Base-by-base conservation (phyloP, 345 rosid genomes). In the Citrus trifoliata region DNA sequence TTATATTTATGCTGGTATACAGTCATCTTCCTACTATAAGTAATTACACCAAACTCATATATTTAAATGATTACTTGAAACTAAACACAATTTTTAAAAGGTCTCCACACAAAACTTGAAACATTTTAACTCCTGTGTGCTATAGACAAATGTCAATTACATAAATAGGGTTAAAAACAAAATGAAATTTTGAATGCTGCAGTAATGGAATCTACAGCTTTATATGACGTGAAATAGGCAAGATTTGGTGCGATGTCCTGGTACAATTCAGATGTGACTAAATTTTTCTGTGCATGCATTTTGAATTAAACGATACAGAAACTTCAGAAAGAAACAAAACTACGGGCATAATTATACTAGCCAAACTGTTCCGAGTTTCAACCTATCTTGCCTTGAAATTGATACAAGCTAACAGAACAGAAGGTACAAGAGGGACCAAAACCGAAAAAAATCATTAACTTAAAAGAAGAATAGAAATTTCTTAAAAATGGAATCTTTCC, bases 181-280 rank as follows among this genome's bases (percentile, higher is more conserved):
- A 28, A 2, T 64, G 19, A 7, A 64, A 2, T 64, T 6, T 1
- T 19, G 5, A 21, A 1, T 7, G 33, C 69, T 33, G 24, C 69
- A 7, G 25, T 5, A 33, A 65, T 65, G 69, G 69, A 33, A 71
- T 51, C 32, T 71, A 71, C 51, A 55, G 75, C 9, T 21, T 32
- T 24, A 25, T 68, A 4, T 71, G 53, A 24, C n/a, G 66, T 35
- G 66, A 22, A 27, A 18, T 3, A 60, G 63, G 66, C 66, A 56
- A n/a, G 77, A 75, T 75, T 28, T 62, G 77, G 60, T 63, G 38
- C 40, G 30, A 62, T 28, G 75, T 48, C 14, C 14, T 27, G 21
- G 37, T 30, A 7, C 21, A 10, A 5, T 13, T 69, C 10, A 73
- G 66, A 78, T 27, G 62, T 78, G 85, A 75, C 79, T 37, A 74